A percentile compares a stretch with the other conserved stretches of the same genome.
Conservation (phyloP, 2,329 filamentous ascomycete genomes). For the Aspergillus tubingensis region DNA sequence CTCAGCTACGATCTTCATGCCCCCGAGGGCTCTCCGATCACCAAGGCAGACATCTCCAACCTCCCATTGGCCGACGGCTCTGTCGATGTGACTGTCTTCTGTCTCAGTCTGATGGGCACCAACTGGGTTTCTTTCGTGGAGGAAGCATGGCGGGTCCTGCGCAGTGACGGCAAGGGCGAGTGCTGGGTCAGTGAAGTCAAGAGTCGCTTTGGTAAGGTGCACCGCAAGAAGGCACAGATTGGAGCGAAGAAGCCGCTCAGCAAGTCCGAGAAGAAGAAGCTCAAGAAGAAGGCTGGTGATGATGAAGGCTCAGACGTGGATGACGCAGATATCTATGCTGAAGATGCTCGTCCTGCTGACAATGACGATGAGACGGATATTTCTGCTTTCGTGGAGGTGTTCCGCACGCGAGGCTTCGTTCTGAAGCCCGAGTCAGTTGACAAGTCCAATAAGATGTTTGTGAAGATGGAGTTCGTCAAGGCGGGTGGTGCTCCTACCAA, state of each 20-base stretch:
- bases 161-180: constrained; percentile 80
- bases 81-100: constrained; percentile 90
- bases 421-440: constrained; percentile 74
- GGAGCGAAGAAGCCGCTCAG: constrained; percentile 42
- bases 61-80: constrained; percentile 74
- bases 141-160: constrained; percentile 87
- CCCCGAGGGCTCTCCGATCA: constrained; percentile 70
- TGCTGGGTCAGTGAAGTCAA: constrained; percentile 98
- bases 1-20: constrained; percentile 85
- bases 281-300: constrained; percentile 51
- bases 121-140: constrained; percentile 98
- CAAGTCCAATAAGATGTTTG: constrained; percentile 95
- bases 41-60: constrained; percentile 82
- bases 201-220: constrained; percentile 73
- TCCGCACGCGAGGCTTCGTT: constrained; percentile 80
- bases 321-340: constrained; percentile 57
- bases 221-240: constrained; percentile 44
- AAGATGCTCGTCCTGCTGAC: constrained; percentile 54
- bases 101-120: constrained; percentile 95
- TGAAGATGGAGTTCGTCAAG: constrained; percentile 94
- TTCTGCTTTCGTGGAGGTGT: constrained; percentile 78
- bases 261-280: constrained; percentile 47
- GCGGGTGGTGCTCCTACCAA: constrained; percentile 66
- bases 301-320: constrained; percentile 45
- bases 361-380: constrained; percentile 79